phyloP scores from a whole-genome alignment of 441 rosid species.

The Gossypium trilobum region DNA sequence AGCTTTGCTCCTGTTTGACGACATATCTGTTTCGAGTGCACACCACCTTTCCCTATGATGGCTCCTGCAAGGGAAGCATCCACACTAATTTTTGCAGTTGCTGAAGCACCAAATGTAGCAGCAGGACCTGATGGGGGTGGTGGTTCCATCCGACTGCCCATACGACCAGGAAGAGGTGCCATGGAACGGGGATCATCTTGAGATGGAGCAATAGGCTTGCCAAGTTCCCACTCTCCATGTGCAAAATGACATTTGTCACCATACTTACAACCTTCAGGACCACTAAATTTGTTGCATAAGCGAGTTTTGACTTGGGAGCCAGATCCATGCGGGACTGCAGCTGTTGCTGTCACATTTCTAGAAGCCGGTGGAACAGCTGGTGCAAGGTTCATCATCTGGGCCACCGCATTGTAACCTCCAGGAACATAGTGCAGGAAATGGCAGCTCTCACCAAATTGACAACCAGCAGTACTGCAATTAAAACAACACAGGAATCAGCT shows the following conservation, averaged over 20 bases:
- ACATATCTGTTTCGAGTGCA: conserved; percentile 62
- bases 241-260: conserved; percentile 69
- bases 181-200: conserved; percentile 41
- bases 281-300: conserved; percentile 50
- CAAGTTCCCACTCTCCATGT: conserved; percentile 73
- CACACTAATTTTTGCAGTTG: conserved; percentile 29
- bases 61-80: conserved; percentile 76
- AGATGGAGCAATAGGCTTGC: conserved; percentile 34
- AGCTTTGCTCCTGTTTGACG: conserved; percentile 69
- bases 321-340: conserved; percentile 32
- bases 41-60: conserved; percentile 74
- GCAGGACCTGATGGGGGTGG: conserved; percentile 38
- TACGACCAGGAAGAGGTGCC: conserved; percentile 35
- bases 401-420: conserved; percentile 67
- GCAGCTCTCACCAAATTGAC: conserved; percentile 83
- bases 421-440: conserved; percentile 73
- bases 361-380: conserved; percentile 30
- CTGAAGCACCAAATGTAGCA: conserved; percentile 45
- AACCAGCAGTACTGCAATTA: conserved; percentile 63
- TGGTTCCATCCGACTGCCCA: conserved; percentile 32
- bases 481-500: conserved; percentile 7
- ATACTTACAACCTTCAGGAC: conserved; percentile 64
- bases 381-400: conserved; percentile 55
- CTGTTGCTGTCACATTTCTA: conserved; percentile 29
- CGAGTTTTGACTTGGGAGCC: conserved; percentile 41